Base-by-base conservation (phyloP, 225 moss, liverwort and hornwort species). In the Bryoerythrophyllum caledonicum region DNA sequence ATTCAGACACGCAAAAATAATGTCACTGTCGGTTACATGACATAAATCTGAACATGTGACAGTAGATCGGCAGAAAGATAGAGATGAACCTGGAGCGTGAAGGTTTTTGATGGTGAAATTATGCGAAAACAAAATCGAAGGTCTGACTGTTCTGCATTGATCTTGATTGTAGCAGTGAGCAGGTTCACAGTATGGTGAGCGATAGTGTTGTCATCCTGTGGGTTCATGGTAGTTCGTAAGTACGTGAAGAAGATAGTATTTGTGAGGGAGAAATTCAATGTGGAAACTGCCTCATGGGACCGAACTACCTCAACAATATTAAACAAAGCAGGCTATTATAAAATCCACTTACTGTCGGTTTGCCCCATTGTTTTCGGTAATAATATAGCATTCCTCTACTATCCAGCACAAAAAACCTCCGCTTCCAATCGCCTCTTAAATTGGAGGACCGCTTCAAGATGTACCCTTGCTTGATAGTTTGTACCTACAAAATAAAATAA, bases 91-190 rank as follows among this genome's bases (percentile, higher is more conserved):
- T 89, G 89, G 27, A 96, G 79, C 48, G 92, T 94, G 82, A 92
- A 92, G 34, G 87, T 96, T 75, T 96, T 96, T 28, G 85, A 80
- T 52, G 96, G 96, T 68, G 96, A 96, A 75, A 96, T 92, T 58
- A 96, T 96, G n/a, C 96, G 93, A 66, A 96, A 96, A 82, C 96
- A 96, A 87, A 96, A 96, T 32, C 96, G 94, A 41, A 96, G 81
- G 68, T 96, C 96, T 19, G 93, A 89, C 82, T 96, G 96, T 84
- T 96, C 94, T 20, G 94, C 96, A 76, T 96, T 94, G 78, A 94
- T 82, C 74, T 96, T 96, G 72, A 96, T 94, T 32, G 96, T 96
- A 67, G 96, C 90, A 53, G 93, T 93, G 21, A 93, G 80, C 80
- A 96, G 77, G 66, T 94, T 94, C 58, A 96, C 94, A 54, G 96